These are phyloP conservation scores for Suillus weaverae DNA, from an alignment of 768 basidiomycete genomes.

Conservation along the genomic window DNA sequence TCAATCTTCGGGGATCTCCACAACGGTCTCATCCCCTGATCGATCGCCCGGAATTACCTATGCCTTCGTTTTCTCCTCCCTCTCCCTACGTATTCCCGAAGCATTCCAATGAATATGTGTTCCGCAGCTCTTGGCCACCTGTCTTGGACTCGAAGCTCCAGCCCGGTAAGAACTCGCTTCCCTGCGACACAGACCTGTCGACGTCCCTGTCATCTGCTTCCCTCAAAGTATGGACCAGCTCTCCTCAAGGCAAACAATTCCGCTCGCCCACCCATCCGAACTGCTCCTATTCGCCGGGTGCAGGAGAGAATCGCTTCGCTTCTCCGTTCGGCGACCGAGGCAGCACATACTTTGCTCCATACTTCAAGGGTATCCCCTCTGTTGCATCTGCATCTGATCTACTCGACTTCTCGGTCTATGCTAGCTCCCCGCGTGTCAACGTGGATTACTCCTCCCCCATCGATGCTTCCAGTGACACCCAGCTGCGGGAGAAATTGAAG, in stretches of 20 bases:
- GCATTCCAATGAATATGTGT: neutral
- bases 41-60: neutral
- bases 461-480: neutral
- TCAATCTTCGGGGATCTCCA: neutral
- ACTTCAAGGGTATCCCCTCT: conserved; percentile 7
- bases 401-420: conserved; percentile 3
- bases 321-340: neutral
- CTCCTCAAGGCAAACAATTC: neutral
- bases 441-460: neutral
- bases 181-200: neutral
- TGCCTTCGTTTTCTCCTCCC: neutral
- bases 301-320: conserved; percentile 1
- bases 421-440: neutral
- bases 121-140: neutral
- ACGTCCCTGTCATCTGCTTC: neutral
- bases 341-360: conserved; percentile 8
- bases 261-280: neutral
- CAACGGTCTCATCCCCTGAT: neutral
- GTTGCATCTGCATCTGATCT: conserved; percentile 9
- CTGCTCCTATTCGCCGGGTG: neutral
- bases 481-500: neutral
- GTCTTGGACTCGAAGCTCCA: neutral
- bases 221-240: conserved; percentile 1
- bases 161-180: neutral
- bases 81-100: neutral